Evolutionary conservation across 305 asterid genomes (phyloP).

Genomic region (Withania somnifera): DNA sequence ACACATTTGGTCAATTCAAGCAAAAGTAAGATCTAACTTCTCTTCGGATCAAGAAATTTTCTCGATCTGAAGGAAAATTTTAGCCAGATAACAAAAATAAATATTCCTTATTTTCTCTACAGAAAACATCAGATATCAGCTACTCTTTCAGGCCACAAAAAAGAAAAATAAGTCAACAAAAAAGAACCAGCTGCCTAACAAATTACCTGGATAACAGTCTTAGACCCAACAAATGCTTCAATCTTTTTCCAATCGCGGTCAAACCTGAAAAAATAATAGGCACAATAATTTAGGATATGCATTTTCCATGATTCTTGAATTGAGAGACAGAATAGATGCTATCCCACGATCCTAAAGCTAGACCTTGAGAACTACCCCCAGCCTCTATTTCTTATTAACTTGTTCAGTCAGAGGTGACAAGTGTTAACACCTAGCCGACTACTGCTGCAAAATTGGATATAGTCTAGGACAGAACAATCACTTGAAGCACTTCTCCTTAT

Average conservation of each 20-base stretch:
- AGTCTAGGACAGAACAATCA: background rate
- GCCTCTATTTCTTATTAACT: background rate
- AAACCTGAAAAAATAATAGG: slow-evolving; percentile 36
- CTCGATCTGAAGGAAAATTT: background rate
- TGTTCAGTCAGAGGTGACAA: background rate
- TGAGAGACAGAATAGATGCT: background rate
- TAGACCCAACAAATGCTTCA: slow-evolving; percentile 94
- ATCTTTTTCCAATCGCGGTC: slow-evolving; percentile 97
- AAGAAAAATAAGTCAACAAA: background rate
- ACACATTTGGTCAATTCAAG: background rate
- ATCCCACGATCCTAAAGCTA: background rate
- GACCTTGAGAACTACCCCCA: background rate
- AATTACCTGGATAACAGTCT: slow-evolving; percentile 83
- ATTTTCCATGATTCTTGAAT: background rate
- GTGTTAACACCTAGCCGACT: background rate
- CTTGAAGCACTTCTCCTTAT: background rate
- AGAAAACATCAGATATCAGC: background rate
- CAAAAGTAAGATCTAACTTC: background rate
- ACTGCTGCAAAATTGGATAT: background rate
- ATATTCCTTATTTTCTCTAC: background rate
- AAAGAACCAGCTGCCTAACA: background rate
- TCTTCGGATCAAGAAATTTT: background rate
- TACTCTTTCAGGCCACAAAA: background rate
- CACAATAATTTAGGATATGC: background rate
- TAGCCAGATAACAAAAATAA: background rate